A percentile compares a stretch with the other conserved stretches of the same genome.
These are phyloP conservation scores for Bothriochloa decipiens DNA, from an alignment of 176 grass and related monocot genomes.

Conservation along the genomic window DNA sequence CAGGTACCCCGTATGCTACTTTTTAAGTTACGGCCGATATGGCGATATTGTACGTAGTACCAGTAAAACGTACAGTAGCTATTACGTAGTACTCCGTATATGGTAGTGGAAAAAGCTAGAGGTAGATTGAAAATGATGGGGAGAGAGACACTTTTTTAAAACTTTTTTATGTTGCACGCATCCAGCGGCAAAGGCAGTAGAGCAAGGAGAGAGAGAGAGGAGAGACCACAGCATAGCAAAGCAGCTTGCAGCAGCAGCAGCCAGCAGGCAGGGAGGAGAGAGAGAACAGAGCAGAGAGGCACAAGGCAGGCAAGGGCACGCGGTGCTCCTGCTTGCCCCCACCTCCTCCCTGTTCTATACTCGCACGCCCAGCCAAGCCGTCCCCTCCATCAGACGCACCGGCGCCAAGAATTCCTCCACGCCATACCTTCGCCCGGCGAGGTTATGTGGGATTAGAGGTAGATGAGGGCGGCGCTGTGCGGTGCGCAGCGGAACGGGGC, in stretches of 20 bases:
- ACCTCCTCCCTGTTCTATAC: conserved; percentile 37
- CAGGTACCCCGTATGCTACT: too few species aligned
- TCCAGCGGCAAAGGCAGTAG: conserved; percentile 53
- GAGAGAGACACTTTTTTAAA: conserved; percentile 44
- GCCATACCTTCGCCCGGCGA: not conserved
- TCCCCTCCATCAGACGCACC: not conserved
- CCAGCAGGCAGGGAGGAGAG: not conserved
- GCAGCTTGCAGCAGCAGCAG: too few species aligned
- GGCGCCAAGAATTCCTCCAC: conserved; percentile 11
- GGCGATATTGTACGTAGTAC: conserved; percentile 5
- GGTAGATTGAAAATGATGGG: conserved; percentile 40
- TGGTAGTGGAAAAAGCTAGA: not conserved
- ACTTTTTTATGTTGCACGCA: conserved; percentile 99
- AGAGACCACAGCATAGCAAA: too few species aligned
- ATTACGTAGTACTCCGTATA: too few species aligned
- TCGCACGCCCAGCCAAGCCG: conserved; percentile 35
- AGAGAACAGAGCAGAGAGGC: not conserved
- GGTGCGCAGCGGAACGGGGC: conserved; percentile 63
- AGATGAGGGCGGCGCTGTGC: conserved; percentile 87
- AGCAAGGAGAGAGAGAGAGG: not conserved
- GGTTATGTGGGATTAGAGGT: conserved; percentile 62
- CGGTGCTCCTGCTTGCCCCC: conserved; percentile 40
- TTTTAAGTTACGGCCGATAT: not conserved
- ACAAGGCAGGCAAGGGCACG: conserved; percentile 43
- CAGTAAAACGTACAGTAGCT: not conserved